These are phyloP conservation scores for Neurospora sp. DNA, from an alignment of 495 filamentous ascomycete genomes.

Conservation along the genomic window DNA sequence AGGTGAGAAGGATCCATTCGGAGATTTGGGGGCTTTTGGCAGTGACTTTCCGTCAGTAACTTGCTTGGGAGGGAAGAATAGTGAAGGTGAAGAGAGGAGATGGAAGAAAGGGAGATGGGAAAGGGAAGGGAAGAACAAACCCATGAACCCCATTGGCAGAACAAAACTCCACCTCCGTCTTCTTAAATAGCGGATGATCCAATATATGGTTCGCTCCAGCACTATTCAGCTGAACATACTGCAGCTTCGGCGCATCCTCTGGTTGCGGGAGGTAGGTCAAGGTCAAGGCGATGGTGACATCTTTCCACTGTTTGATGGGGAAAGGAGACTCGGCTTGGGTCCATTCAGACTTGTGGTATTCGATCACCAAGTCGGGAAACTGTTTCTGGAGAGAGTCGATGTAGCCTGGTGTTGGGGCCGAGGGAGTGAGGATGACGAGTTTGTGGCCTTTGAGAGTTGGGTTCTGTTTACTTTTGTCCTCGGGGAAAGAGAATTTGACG, in stretches of 20 bases:
- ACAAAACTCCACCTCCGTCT: slow-evolving; percentile 53
- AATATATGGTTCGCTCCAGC: slow-evolving; percentile 65
- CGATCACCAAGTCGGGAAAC: slow-evolving; percentile 44
- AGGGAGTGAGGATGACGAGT: slow-evolving; percentile 37
- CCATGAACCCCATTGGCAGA: slow-evolving; percentile 71
- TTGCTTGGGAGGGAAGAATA: no score
- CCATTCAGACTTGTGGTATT: slow-evolving; percentile 7
- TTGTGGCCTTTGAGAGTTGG: slow-evolving; percentile 33
- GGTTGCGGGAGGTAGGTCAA: slow-evolving; percentile 38
- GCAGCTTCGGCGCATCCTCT: slow-evolving; percentile 44
- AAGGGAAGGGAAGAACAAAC: slow-evolving; percentile 6
- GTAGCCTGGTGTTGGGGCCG: slow-evolving; percentile 27
- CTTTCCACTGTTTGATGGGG: slow-evolving; percentile 39
- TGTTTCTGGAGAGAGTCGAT: slow-evolving; percentile 33
- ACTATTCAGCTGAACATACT: slow-evolving; percentile 63
- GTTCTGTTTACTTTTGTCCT: slow-evolving; percentile 9
- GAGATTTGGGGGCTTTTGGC: slow-evolving; percentile 51
- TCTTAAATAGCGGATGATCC: slow-evolving; percentile 51
- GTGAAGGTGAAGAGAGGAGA: no score
- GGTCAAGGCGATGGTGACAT: slow-evolving; percentile 56
- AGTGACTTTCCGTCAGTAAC: no score
- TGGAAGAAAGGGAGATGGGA: no score
- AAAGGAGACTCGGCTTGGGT: neutral
- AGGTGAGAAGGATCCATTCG: slow-evolving; percentile 59
- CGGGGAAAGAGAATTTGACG: neutral